phyloP scores from a whole-genome alignment of 2,329 filamentous ascomycete genomes.

The Xylariomycetidae sp. region DNA sequence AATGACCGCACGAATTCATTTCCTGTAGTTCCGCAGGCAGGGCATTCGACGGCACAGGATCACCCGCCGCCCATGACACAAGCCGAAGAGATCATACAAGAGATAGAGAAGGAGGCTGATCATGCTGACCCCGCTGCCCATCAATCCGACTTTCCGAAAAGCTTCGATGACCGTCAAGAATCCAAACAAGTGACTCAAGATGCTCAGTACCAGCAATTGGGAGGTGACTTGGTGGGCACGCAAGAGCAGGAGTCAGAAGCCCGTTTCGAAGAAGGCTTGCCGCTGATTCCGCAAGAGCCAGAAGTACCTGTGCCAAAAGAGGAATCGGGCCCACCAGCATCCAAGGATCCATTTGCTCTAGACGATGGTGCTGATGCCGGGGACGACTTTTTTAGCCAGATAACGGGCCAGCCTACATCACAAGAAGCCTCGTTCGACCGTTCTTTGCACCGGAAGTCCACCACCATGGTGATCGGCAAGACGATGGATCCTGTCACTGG shows the following conservation, averaged over 20 bases:
- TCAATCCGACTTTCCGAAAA: slow-evolving; percentile 28
- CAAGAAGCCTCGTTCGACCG: slow-evolving; percentile 22
- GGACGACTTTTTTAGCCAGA: slow-evolving; percentile 58
- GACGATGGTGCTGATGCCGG: slow-evolving; percentile 41
- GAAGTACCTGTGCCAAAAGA: slow-evolving; percentile 15
- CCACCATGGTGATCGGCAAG: slow-evolving; percentile 55
- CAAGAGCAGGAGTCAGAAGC: slow-evolving; percentile 44
- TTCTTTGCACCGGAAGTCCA: slow-evolving; percentile 61
- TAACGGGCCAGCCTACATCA: slow-evolving; percentile 28
- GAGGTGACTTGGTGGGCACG: slow-evolving; percentile 35
- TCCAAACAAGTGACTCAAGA: slow-evolving; percentile 13
- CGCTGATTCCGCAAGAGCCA: slow-evolving; percentile 47
- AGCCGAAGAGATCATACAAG: slow-evolving; percentile 46
- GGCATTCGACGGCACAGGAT: slow-evolving; percentile 25
- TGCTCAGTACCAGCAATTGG: slow-evolving; percentile 28
- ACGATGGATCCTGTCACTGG: slow-evolving; percentile 5
- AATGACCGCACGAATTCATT: slow-evolving; percentile 59
- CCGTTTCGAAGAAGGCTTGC: slow-evolving; percentile 65
- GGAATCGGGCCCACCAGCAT: slow-evolving; percentile 16
- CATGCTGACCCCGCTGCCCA: slow-evolving; percentile 33
- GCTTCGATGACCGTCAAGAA: slow-evolving; percentile 26
- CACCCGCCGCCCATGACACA: slow-evolving; percentile 43
- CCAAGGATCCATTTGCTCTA: slow-evolving; percentile 32
- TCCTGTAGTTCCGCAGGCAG: slow-evolving; percentile 45
- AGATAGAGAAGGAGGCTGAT: slow-evolving; percentile 43